phyloP scores from a whole-genome alignment of 2,329 filamentous ascomycete genomes.

The Arthrinium puccinioides region DNA sequence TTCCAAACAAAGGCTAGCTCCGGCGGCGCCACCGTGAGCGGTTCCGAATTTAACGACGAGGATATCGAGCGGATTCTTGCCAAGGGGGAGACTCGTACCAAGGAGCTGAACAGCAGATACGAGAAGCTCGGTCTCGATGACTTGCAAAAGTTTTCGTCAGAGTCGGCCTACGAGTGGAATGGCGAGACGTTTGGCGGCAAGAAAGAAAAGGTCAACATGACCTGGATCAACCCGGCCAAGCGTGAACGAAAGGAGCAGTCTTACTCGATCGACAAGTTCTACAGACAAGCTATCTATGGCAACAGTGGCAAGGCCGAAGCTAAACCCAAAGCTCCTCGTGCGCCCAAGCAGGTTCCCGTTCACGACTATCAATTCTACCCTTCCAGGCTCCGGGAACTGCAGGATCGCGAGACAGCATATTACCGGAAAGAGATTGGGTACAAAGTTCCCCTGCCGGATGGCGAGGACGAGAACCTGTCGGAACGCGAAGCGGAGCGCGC shows the following conservation, averaged over 20 bases:
- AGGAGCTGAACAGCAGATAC: conserved; percentile 85
- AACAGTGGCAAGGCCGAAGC: conserved; percentile 71
- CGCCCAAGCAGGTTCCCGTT: conserved; percentile 84
- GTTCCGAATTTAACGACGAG: conserved; percentile 65
- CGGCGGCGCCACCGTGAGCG: conserved; percentile 54
- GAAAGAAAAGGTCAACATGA: conserved; percentile 87
- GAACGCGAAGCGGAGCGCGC: conserved; percentile 84
- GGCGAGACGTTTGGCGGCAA: conserved; percentile 88
- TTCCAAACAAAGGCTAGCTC: conserved; percentile 68
- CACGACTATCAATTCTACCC: conserved; percentile 99
- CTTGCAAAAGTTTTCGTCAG: conserved; percentile 93
- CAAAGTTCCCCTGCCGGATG: conserved; percentile 84
- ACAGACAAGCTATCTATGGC: conserved; percentile 76
- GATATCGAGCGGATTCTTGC: conserved; percentile 86
- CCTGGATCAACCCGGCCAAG: conserved; percentile 97
- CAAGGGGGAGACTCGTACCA: conserved; percentile 82
- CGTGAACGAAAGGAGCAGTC: conserved; percentile 97
- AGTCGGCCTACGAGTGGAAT: conserved; percentile 98
- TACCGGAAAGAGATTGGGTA: conserved; percentile 96
- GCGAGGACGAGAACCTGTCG: conserved; percentile 77
- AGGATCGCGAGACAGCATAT: conserved; percentile 92
- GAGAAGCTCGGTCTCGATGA: conserved; percentile 97
- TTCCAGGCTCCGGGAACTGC: conserved; percentile 71
- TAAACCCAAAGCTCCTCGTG: conserved; percentile 91
- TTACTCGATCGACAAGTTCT: conserved; percentile 99